Evolutionary conservation across 208 protist genomes (phyloP), one percentile per base, ranked within the genome.

Genomic region (Wallacemonas collosoma): DNA sequence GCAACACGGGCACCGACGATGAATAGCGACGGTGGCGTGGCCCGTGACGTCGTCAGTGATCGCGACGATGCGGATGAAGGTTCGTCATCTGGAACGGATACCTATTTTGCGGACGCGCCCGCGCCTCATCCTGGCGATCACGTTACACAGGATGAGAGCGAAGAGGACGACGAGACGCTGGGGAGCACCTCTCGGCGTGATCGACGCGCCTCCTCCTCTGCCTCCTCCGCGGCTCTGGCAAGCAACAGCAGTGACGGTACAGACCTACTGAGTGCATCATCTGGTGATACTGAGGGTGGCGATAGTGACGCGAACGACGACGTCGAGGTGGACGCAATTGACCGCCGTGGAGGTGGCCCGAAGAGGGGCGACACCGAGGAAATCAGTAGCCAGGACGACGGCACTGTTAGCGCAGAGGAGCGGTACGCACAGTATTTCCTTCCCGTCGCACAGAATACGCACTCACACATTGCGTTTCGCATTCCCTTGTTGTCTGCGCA

Each of bases 401-500:
- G 26, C 26, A 26, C 26, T 26, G 35, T 11, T 58, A 47, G 53
- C 12, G 48, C 53, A 58, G 72, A 62, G 67, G 39, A 64, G 56
- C 70, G 57, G 36, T 63, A 73, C 58, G 73, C 61, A 0, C 43
- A 50, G 9, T 47, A 76, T 3, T 71, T 86, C 39, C 77, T 85
- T 3, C 67, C 75, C 3, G 48, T 78, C 9, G 83, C 87, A 1
- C 57, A 61, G 0, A 45, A 68, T 38, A 71, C 75, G 43, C 80
- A 89, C 72, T 82, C 76, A 36, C 80, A 93, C 74, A 82, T 87
- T 56, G 66, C 66, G 14, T 75, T 79, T 55, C 79, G 79, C 50
- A 26, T 88, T 57, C 68, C 70, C 0, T 75, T 72, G 0, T 57
- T 89, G 5, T 75, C 75, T 17, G 54, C 69, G 61, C 70, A 84